Base-by-base conservation (phyloP, 176 grass and related monocot genomes). In the Raddia distichophylla region DNA sequence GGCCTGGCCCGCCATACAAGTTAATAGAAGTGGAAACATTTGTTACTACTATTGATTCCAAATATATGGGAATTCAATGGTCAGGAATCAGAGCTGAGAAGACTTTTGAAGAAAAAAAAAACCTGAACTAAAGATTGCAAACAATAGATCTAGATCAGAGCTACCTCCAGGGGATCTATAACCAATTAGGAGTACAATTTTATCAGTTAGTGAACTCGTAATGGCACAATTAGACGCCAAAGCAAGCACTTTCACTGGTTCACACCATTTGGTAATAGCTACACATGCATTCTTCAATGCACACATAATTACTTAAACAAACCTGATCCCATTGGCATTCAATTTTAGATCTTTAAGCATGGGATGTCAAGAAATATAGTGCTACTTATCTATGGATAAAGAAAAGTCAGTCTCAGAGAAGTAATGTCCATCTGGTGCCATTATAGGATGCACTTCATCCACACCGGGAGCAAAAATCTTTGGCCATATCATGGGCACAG, bases 1-100 rank as follows among this genome's bases (percentile, higher is more conserved):
- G 27, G 27, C 27, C 27, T 27, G 27, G 27, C 27, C 27, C 27
- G 57, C 11, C 37, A 40, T 40, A 73, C 1, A 5, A 60, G 44
- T 67, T 67, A 43, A 83, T 48, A 71, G 33, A 75, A 81, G 71
- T 19, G 45, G 27, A 46, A 78, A 71, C 13, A 42, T 5, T 13
- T 32, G 14, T 9, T 17, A 47, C 40, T 67, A 40, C 18, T 68
- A n/a, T n/a, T n/a, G 3, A n/a, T 54, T 75, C 74, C 0, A 3
- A 60, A 46, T 60, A 37, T 22, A 16, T 22, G 40, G 10, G 74
- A 66, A 67, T 67, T 9, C 49, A 42, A 53, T 65, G 48, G 67
- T 40, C 48, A 53, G 48, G 6, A 47, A 3, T 40, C 37, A 40
- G n/a, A n/a, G 16, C 66, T 20, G 10, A 43, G 13, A 13, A 52